phyloP scores from a whole-genome alignment of 2,329 filamentous ascomycete species.

The Daldinia eschscholtzii region DNA sequence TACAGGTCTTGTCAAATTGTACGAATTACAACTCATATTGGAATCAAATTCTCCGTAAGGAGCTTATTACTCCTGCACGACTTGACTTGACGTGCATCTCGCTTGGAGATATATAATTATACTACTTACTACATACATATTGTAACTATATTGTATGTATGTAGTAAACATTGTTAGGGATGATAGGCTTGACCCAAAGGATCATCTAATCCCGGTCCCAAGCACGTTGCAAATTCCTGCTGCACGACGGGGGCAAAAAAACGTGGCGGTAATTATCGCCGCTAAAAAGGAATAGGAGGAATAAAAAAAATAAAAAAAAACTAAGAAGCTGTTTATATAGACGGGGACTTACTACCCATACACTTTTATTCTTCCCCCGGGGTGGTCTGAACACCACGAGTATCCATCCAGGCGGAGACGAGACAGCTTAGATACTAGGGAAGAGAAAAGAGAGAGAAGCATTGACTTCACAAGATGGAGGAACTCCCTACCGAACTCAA shows the following conservation, averaged over 20 bases:
- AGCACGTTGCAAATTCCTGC: conserved; percentile 22
- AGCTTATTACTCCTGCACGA: background rate
- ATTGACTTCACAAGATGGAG: conserved; percentile 44
- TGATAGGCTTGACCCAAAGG: conserved; percentile 15
- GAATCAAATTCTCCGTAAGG: background rate
- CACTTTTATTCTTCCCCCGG: background rate
- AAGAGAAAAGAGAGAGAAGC: conserved; percentile 9
- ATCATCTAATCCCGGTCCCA: conserved; percentile 31
- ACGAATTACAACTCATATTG: background rate
- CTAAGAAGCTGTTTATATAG: conserved; percentile 8
- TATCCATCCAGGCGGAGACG: conserved; percentile 1
- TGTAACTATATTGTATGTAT: background rate
- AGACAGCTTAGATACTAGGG: background rate
- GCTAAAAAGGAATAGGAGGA: background rate
- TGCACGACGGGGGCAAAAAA: conserved; percentile 6
- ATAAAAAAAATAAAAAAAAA: background rate
- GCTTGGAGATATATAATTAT: conserved; percentile 2
- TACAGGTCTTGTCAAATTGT: background rate
- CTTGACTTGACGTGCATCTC: background rate
- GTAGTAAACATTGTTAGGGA: conserved; percentile 6
- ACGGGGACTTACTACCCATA: background rate
- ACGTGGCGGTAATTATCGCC: conserved; percentile 1
- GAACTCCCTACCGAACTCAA: conserved; percentile 71
- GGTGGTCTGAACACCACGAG: conserved; percentile 2
- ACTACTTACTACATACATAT: conserved; percentile 7